Percentiles rank a stretch among this genome's conserved stretches.
Conservation (phyloP, 768 basidiomycete species). For the Punctularia strigosozonata region DNA sequence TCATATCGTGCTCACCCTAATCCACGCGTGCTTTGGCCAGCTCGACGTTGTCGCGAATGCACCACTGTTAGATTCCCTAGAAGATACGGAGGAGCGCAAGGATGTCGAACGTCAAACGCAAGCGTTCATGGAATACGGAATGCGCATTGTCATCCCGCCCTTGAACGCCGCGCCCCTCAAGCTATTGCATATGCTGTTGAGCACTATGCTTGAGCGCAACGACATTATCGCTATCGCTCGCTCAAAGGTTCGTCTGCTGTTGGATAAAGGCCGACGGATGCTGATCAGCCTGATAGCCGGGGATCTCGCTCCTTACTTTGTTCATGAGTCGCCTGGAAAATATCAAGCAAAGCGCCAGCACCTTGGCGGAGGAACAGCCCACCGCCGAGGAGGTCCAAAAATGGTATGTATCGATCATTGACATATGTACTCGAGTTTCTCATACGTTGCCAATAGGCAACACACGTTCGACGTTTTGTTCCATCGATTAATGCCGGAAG, state of each 20-base stretch:
- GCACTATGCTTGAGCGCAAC: slow-evolving; percentile 69
- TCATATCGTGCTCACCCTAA: slow-evolving; percentile 79
- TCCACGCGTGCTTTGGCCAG: slow-evolving; percentile 90
- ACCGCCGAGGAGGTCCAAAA: slow-evolving; percentile 68
- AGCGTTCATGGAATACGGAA: slow-evolving; percentile 71
- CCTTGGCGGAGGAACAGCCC: slow-evolving; percentile 44
- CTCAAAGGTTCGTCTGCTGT: slow-evolving; percentile 52
- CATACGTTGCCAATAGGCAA: slow-evolving; percentile 41
- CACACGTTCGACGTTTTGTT: slow-evolving; percentile 83
- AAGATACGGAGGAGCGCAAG: slow-evolving; percentile 47
- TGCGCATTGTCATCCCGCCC: slow-evolving; percentile 79
- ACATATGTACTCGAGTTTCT: slow-evolving; percentile 7
- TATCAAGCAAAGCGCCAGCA: slow-evolving; percentile 62
- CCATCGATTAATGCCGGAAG: slow-evolving; percentile 62
- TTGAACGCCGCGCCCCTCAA: slow-evolving; percentile 71
- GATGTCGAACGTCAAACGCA: slow-evolving; percentile 87
- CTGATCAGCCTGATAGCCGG: slow-evolving; percentile 47
- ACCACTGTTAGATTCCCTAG: slow-evolving; percentile 51
- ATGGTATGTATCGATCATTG: slow-evolving; percentile 35
- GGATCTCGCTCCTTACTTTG: slow-evolving; percentile 80
- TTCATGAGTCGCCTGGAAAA: slow-evolving; percentile 90
- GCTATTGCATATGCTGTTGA: slow-evolving; percentile 78
- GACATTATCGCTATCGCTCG: slow-evolving; percentile 62
- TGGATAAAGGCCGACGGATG: slow-evolving; percentile 5
- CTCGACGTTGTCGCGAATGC: slow-evolving; percentile 84